Evolutionary conservation across 352 stramenopile genomes (phyloP), one percentile per base, ranked within the genome.

Genomic region (Globisporangium cystogenes): DNA sequence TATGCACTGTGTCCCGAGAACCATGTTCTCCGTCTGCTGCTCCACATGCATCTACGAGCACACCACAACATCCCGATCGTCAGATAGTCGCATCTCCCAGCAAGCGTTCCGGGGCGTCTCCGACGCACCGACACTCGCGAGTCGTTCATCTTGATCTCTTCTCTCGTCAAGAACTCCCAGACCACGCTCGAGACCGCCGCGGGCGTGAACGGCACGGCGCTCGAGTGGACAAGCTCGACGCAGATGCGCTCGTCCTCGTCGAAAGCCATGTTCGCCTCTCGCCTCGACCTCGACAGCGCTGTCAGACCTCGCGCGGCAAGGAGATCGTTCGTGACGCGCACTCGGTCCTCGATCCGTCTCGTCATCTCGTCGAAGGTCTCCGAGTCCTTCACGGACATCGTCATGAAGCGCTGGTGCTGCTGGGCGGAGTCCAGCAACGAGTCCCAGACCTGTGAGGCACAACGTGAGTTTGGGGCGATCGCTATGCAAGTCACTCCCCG

Each of bases 201-300:
- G 1, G 18, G 20, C 21, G 46, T 23, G 21, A 57, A 57, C 16
- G 51, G 51, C 14, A 12, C 18, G 20, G 18, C 20, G 0, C 29
- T 43, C 20, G 51, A 40, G 41, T 51, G 41, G 7, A 50, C n/a
- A 10, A 57, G 45, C 27, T 57, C 51, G 33, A 57, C 29, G 16
- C 41, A 31, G 8, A 57, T 26, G 4, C 29, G 21, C 7, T 43
- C 41, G 33, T 42, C 31, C 18, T 48, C 31, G 1, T 21, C 41
- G 7, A 45, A 44, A 15, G 21, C 21, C 4, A 51, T 16, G 41
- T 16, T 48, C 4, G 41, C 23, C 14, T 42, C 31, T 10, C 20
- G 18, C 2, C 24, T 42, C 31, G 43, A 16, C 2, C 16, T 10
- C 6, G 51, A 21, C 16, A 26, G 21, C 5, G 35, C 21, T 7